These are phyloP conservation scores for Macrophomina phaseolina DNA, from an alignment of 2,329 filamentous ascomycete species.

Conservation along the genomic window DNA sequence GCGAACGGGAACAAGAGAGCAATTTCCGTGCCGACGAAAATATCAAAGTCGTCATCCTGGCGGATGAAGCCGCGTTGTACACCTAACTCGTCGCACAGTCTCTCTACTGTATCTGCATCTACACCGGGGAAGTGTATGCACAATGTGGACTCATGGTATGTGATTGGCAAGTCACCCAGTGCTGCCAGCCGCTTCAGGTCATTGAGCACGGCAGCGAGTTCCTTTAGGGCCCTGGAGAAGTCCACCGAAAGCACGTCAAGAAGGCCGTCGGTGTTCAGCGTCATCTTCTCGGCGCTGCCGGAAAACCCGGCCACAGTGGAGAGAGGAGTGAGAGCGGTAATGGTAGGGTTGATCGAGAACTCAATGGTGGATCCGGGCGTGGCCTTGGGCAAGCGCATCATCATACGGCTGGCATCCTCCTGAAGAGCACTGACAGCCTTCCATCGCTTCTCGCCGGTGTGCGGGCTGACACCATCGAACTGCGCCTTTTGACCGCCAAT, in stretches of 20 bases:
- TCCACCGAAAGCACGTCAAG: constrained; percentile 85
- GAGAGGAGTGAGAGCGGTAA: constrained; percentile 83
- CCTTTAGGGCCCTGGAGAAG: constrained; percentile 84
- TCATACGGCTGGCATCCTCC: constrained; percentile 72
- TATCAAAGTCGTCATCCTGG: constrained; percentile 79
- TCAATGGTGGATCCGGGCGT: constrained; percentile 83
- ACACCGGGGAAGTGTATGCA: constrained; percentile 91
- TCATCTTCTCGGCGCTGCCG: constrained; percentile 53
- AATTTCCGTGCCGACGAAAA: constrained; percentile 69
- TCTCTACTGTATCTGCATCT: constrained; percentile 80
- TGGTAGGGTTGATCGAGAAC: constrained; percentile 85
- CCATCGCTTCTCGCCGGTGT: constrained; percentile 77
- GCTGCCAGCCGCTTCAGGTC: constrained; percentile 79
- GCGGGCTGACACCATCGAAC: constrained; percentile 76
- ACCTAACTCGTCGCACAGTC: constrained; percentile 85
- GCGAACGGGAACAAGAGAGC: constrained; percentile 88
- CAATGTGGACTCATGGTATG: constrained; percentile 70
- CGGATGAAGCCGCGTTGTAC: constrained; percentile 77
- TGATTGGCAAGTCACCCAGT: constrained; percentile 83
- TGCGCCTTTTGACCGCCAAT: constrained; percentile 88
- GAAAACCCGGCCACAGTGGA: constrained; percentile 62
- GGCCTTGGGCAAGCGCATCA: constrained; percentile 63
- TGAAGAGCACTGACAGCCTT: constrained; percentile 76
- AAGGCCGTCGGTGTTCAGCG: constrained; percentile 81
- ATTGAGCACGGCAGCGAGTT: constrained; percentile 77